phyloP scores from a whole-genome alignment of 192 early-diverging fungal species.

The Podila minutissima region DNA sequence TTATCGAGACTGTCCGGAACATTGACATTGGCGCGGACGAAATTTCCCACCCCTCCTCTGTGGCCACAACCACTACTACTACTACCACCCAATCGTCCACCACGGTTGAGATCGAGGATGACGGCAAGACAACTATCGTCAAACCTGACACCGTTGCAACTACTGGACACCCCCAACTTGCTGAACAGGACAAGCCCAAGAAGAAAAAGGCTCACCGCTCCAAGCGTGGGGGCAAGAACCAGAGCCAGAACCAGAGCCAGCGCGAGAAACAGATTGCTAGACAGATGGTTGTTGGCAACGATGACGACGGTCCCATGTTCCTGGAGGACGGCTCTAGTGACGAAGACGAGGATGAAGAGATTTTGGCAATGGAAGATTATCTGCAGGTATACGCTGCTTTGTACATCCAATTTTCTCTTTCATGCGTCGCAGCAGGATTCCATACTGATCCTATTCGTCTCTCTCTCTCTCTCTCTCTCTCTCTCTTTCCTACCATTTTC shows the following conservation, averaged over 20 bases:
- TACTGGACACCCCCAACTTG: not conserved
- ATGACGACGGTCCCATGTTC: constrained; percentile 43
- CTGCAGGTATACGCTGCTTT: constrained; percentile 13
- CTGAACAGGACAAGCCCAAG: not conserved
- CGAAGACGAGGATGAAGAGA: constrained; percentile 41
- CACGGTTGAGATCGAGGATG: too few relatives aligned
- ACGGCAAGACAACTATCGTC: not conserved
- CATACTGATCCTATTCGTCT: not conserved
- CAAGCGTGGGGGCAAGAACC: constrained; percentile 38
- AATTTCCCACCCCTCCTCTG: constrained; percentile 11
- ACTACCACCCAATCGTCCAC: not conserved
- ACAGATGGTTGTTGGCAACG: constrained; percentile 32
- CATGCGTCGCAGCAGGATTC: not conserved
- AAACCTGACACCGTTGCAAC: not conserved
- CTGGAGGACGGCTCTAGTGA: constrained; percentile 22
- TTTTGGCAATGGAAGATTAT: constrained; percentile 29
- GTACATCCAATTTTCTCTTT: not conserved
- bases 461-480: not conserved
- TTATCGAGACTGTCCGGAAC: constrained; percentile 12
- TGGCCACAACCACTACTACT: not conserved
- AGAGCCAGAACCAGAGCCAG: constrained; percentile 22
- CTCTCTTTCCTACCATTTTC: not conserved
- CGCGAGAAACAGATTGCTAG: constrained; percentile 30
- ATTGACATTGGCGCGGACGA: constrained; percentile 30
- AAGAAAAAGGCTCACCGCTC: constrained; percentile 52